phyloP scores from a whole-genome alignment of 345 rosid species.

The Leavenworthia alabamica region DNA sequence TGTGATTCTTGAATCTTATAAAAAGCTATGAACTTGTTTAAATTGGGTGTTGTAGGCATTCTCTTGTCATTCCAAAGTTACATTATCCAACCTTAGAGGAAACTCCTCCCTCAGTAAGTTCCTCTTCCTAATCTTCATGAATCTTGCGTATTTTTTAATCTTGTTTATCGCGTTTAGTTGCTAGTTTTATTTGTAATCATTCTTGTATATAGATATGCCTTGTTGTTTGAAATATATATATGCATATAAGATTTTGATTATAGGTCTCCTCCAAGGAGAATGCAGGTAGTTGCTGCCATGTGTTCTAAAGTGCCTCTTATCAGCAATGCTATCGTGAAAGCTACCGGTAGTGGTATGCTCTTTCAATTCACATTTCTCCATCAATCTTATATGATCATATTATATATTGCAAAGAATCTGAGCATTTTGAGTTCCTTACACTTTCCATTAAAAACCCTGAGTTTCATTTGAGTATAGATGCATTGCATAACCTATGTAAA shows the following conservation, averaged over 20 bases:
- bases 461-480: not conserved
- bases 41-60: slow-evolving; percentile 55
- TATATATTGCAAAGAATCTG: not conserved
- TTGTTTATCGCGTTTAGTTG: not conserved
- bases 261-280: slow-evolving; percentile 28
- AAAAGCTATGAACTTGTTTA: not conserved
- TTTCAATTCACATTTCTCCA: not conserved
- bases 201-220: not conserved
- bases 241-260: slow-evolving; percentile 26
- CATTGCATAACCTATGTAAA: not conserved
- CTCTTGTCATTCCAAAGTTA: slow-evolving; percentile 80
- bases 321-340: slow-evolving; percentile 77
- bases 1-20: not conserved
- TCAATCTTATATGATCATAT: not conserved
- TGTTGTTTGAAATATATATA: slow-evolving; percentile 4
- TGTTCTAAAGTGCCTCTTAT: slow-evolving; percentile 87
- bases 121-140: slow-evolving; percentile 10
- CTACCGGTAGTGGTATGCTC: slow-evolving; percentile 61
- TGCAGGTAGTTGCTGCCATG: slow-evolving; percentile 93
- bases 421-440: not conserved
- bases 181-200: not conserved
- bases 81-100: slow-evolving; percentile 72
- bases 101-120: slow-evolving; percentile 92
- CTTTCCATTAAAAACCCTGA: not conserved
- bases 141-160: not conserved